Conservation (phyloP, 805 yeast genomes). For the Pichia heedii region DNA sequence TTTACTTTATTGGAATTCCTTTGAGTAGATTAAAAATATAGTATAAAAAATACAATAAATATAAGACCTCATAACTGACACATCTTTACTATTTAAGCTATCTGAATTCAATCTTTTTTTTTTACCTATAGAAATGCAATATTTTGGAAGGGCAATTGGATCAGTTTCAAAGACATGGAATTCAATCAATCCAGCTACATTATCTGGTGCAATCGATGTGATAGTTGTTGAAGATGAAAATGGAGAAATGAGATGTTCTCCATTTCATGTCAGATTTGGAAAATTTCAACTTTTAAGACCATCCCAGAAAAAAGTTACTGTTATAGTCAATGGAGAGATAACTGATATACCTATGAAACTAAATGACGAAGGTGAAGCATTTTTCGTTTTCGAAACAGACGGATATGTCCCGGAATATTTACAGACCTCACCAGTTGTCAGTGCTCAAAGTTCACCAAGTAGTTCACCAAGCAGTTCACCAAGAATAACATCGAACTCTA, state of each 20-base stretch:
- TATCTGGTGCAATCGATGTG: slow-evolving; percentile 95
- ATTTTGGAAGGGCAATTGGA: slow-evolving; percentile 92
- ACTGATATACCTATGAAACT: slow-evolving; percentile 90
- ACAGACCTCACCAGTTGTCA: slow-evolving; percentile 78
- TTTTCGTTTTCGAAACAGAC: slow-evolving; percentile 86
- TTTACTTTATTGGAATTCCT: too few species aligned
- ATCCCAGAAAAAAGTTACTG: slow-evolving; percentile 87
- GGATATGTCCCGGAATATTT: slow-evolving; percentile 65
- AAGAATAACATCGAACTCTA: slow-evolving; percentile 3
- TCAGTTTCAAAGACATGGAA: slow-evolving; percentile 96
- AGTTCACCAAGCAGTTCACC: slow-evolving; percentile 22
- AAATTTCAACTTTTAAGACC: slow-evolving; percentile 89
- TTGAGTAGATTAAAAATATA: too few species aligned
- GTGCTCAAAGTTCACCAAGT: slow-evolving; percentile 55
- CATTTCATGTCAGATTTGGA: slow-evolving; percentile 95
- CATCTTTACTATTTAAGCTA: too few species aligned
- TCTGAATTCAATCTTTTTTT: not conserved
- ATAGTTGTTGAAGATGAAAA: slow-evolving; percentile 87
- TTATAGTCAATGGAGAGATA: slow-evolving; percentile 72
- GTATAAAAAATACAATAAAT: too few species aligned
- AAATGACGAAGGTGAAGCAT: slow-evolving; percentile 97
- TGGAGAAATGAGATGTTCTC: slow-evolving; percentile 70
- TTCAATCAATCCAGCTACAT: slow-evolving; percentile 90
- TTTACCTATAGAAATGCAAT: slow-evolving; percentile 90
- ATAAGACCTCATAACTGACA: too few species aligned